Percentiles rank a stretch among this genome's conserved stretches.
phyloP scores from a whole-genome alignment of 192 early-diverging fungal genomes.

The Lunasporangiospora selenospora region DNA sequence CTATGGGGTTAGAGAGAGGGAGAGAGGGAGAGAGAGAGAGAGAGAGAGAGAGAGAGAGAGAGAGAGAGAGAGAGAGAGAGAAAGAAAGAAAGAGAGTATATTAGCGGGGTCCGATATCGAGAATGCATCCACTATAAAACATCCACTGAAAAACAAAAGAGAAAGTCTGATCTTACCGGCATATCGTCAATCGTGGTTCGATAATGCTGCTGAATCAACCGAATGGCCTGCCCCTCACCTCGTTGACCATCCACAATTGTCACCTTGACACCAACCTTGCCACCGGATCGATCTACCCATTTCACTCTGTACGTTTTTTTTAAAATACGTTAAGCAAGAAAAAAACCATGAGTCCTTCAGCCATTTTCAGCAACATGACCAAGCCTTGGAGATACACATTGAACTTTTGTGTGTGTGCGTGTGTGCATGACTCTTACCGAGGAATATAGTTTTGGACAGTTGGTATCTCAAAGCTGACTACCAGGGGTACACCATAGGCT shows the following conservation, averaged over 20 bases:
- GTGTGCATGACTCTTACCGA: too few relatives aligned
- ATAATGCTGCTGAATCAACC: slow-evolving; percentile 40
- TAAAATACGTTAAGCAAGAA: too few relatives aligned
- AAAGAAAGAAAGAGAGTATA: not conserved
- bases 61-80: not conserved
- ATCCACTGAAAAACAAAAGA: not conserved
- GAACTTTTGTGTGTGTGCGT: too few relatives aligned
- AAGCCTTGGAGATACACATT: too few relatives aligned
- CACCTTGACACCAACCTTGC: slow-evolving; percentile 39
- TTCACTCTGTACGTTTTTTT: slow-evolving; percentile 45
- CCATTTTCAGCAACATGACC: too few relatives aligned
- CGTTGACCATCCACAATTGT: slow-evolving; percentile 32
- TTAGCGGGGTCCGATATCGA: not conserved
- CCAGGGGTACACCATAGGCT: slow-evolving; percentile 24
- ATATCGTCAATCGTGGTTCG: slow-evolving; percentile 40
- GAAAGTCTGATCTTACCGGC: slow-evolving; percentile 19
- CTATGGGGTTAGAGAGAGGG: not conserved
- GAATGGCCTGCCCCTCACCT: slow-evolving; percentile 27
- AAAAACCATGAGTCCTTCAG: too few relatives aligned
- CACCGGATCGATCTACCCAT: slow-evolving; percentile 43
- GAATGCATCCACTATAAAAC: not conserved
- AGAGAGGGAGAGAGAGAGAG: not conserved
- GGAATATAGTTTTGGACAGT: slow-evolving; percentile 34
- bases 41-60: not conserved
- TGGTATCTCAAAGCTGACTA: slow-evolving; percentile 39